phyloP scores from a whole-genome alignment of 2,329 filamentous ascomycete genomes.

The Botryotinia globosa region DNA sequence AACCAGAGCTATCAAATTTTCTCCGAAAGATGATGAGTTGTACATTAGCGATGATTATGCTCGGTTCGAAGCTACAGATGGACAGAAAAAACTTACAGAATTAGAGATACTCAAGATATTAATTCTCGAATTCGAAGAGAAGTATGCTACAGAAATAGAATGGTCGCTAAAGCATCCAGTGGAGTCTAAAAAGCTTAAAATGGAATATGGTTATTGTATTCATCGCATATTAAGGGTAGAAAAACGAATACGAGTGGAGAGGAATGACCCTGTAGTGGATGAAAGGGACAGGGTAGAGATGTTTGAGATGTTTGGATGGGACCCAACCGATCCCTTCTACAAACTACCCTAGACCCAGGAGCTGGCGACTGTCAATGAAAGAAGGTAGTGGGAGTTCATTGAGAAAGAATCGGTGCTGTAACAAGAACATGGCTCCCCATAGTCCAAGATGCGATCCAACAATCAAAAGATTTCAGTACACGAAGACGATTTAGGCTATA shows the following conservation, averaged over 20 bases:
- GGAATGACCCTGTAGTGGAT: not conserved
- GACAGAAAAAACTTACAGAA: not conserved
- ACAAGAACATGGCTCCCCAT: not conserved
- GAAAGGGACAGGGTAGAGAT: not conserved
- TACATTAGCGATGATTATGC: not conserved
- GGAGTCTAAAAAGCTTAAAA: not conserved
- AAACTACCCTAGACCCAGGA: not conserved
- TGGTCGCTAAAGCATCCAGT: not conserved
- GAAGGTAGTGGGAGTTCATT: not conserved
- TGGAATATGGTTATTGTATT: accelerated
- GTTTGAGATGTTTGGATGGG: not conserved
- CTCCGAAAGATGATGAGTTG: not conserved
- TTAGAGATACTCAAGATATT: not conserved
- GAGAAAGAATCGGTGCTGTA: not conserved
- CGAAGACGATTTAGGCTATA: not conserved
- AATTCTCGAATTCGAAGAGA: not conserved
- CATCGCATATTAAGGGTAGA: not conserved
- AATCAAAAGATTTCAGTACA: not conserved
- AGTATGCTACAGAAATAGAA: not conserved
- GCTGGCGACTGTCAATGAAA: not conserved
- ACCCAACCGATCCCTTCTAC: not conserved
- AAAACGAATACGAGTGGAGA: not conserved
- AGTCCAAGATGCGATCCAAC: too few relatives aligned
- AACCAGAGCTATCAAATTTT: not conserved
- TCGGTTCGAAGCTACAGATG: too few relatives aligned